A percentile compares a stretch with the other conserved stretches of the same genome.
These are phyloP conservation scores for Kurtzmaniella quercitrusa DNA, from an alignment of 1,139 yeast species.

Conservation along the genomic window DNA sequence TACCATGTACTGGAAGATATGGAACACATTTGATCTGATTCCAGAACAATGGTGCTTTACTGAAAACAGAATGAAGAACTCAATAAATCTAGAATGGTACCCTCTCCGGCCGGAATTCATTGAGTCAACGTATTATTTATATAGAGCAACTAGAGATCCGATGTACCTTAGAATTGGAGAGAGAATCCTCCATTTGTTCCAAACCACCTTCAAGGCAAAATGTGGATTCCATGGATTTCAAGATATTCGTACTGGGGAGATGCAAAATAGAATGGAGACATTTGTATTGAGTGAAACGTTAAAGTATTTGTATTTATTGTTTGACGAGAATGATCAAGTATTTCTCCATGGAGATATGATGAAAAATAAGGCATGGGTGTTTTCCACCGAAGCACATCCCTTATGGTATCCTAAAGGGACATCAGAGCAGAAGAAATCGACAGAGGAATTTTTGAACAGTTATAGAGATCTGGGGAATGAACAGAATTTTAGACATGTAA, in stretches of 20 bases:
- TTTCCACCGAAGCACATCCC: slow-evolving; percentile 94
- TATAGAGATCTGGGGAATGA: slow-evolving; percentile 14
- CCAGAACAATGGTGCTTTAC: slow-evolving; percentile 82
- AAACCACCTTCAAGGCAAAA: slow-evolving; percentile 46
- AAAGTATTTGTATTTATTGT: slow-evolving; percentile 76
- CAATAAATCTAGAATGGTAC: slow-evolving; percentile 74
- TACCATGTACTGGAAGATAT: slow-evolving; percentile 64
- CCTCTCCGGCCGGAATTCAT: slow-evolving; percentile 89
- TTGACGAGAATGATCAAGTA: slow-evolving; percentile 61
- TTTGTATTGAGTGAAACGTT: slow-evolving; percentile 84
- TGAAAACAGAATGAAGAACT: not conserved
- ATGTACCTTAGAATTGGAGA: slow-evolving; percentile 74
- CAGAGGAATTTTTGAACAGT: slow-evolving; percentile 3
- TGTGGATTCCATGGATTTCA: slow-evolving; percentile 86
- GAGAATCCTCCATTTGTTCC: slow-evolving; percentile 52
- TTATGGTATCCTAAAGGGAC: slow-evolving; percentile 55
- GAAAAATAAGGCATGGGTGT: slow-evolving; percentile 54
- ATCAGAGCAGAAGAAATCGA: not conserved
- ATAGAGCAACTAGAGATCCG: slow-evolving; percentile 84
- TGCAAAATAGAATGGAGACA: slow-evolving; percentile 84
- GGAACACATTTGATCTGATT: slow-evolving; percentile 76
- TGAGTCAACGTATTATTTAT: slow-evolving; percentile 82
- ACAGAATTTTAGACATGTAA: slow-evolving; percentile 13
- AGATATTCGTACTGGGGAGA: slow-evolving; percentile 58
- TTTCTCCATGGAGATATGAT: slow-evolving; percentile 35